Evolutionary conservation across 352 stramenopile genomes (phyloP), one percentile per base, ranked within the genome.

Genomic region (Pythium aphanidermatum): DNA sequence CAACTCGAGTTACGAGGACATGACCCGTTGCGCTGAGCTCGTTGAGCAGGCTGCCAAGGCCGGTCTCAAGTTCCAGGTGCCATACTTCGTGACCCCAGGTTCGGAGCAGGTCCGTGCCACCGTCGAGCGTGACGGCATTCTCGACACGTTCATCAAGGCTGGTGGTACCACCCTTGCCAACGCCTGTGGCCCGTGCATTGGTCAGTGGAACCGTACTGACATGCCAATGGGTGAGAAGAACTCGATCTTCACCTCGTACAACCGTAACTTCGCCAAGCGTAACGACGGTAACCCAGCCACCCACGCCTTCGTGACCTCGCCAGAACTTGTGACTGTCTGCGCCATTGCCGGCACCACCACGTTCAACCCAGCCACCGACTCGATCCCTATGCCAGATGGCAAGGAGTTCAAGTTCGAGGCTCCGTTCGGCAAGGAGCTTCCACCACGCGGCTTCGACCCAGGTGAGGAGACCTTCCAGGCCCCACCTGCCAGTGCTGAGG

Each of bases 171-270:
- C 91, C 14, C 80, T 97, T 34, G 86, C 89, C 42, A 97, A 97
- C 68, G 89, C 89, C 38, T 97, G 89, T 50, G 89, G 89, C 27
- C 89, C 89, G 25, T 97, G 89, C 74, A 97, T 97, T 83, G 89
- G 89, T 19, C 86, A 96, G 82, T 97, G 89, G 89, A 96, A 97
- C 72, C 84, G 89, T 58, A 79, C 62, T 5, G 86, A 96, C 55
- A 70, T 93, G 55, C 64, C 84, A 30, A 74, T 78, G 70, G 86
- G 85, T 58, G 69, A 78, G 59, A 92, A 92, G 65, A 97, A 97
- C 79, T 95, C 86, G 45, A 97, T 97, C 63, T 86, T 97, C 58
- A 96, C 86, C 40, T 97, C 89, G 45, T 97, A 96, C 74, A 97
- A 97, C 84, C 73, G 89, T 63, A 97, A 97, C 79, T 97, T 97